These are phyloP conservation scores for Leptoxyphium fumago DNA, from an alignment of 2,329 filamentous ascomycete species.

Conservation along the genomic window DNA sequence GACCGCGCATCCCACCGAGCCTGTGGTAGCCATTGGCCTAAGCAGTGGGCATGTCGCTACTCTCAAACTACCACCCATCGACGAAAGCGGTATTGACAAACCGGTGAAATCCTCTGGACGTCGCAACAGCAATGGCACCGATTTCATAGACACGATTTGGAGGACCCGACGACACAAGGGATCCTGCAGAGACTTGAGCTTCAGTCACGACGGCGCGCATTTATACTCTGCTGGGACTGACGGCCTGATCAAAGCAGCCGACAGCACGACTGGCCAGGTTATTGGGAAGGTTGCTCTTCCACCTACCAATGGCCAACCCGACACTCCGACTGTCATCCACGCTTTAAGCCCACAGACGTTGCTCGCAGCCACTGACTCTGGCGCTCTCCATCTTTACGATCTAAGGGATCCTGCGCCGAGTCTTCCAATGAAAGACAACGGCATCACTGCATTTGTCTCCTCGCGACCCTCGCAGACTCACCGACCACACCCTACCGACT, in stretches of 20 bases:
- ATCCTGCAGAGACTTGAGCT: slow-evolving; percentile 71
- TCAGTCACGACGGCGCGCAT: slow-evolving; percentile 61
- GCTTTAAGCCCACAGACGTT: slow-evolving; percentile 76
- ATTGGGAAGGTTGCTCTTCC: slow-evolving; percentile 72
- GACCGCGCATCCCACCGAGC: slow-evolving; percentile 69
- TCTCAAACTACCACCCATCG: slow-evolving; percentile 49
- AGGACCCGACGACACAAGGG: slow-evolving; percentile 81
- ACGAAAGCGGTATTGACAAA: slow-evolving; percentile 34
- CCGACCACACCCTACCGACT: slow-evolving; percentile 70
- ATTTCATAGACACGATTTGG: slow-evolving; percentile 72
- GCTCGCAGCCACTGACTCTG: slow-evolving; percentile 79
- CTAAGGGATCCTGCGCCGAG: slow-evolving; percentile 42
- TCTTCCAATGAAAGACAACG: slow-evolving; percentile 20
- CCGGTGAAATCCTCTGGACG: slow-evolving; percentile 20
- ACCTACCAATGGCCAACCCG: slow-evolving; percentile 34
- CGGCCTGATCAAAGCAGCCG: slow-evolving; percentile 47
- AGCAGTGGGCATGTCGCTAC: slow-evolving; percentile 75
- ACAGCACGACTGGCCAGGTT: slow-evolving; percentile 48
- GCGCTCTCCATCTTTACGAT: slow-evolving; percentile 77
- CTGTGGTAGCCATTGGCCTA: slow-evolving; percentile 74
- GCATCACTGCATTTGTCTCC: slow-evolving; percentile 29
- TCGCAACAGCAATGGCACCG: slow-evolving; percentile 45
- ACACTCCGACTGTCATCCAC: slow-evolving; percentile 69
- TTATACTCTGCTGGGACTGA: slow-evolving; percentile 47
- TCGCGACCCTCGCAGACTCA: slow-evolving; percentile 63